Evolutionary conservation across 1,139 yeast species (phyloP), one percentile per base, ranked within the genome.

Genomic region (Petasospora rhodanensis): DNA sequence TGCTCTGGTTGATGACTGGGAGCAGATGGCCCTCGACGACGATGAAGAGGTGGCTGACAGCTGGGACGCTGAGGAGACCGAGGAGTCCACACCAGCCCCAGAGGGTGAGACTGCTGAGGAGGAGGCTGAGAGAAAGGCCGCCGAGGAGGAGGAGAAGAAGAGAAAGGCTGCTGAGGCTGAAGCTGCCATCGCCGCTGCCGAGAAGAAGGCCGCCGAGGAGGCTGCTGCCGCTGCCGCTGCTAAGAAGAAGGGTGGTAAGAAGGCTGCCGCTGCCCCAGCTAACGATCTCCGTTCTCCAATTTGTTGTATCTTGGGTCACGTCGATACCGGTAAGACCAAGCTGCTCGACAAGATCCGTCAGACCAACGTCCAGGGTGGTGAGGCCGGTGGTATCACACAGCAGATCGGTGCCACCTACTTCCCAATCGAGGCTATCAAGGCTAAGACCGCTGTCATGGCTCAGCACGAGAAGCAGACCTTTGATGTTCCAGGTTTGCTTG

Each of bases 321-420:
- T 91, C 62, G 99, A 91, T 73, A 91, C 98, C 38, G 98, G 99
- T 79, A 93, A 91, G 66, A 91, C 98, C 44, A 91, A 91, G 61
- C 74, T 91, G 48, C 73, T 91, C 58, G 99, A 91, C 59, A 93
- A 91, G 64, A 79, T 91, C 49, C 93, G 99, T 69, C 96, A 91
- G 70, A 93, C 97, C 30, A 91, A 91, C 55, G 99, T 91, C 42
- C 99, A 91, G 70, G 98, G 96, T 61, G 99, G 98, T 58, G 99
- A 91, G 69, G 99, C 98, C 37, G 99, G 99, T 70, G 99, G 99
- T 71, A 93, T 91, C 59, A 91, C 99, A 47, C 99, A 91, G 73
- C 99, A 91, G 66, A 91, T 91, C 58, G 99, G 99, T 76, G 99
- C 99, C 33, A 93, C 98, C 17, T 93, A 89, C 63, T 93, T 91